phyloP scores from a whole-genome alignment of 2,329 filamentous ascomycete species.

The Arthroderma uncinatum region DNA sequence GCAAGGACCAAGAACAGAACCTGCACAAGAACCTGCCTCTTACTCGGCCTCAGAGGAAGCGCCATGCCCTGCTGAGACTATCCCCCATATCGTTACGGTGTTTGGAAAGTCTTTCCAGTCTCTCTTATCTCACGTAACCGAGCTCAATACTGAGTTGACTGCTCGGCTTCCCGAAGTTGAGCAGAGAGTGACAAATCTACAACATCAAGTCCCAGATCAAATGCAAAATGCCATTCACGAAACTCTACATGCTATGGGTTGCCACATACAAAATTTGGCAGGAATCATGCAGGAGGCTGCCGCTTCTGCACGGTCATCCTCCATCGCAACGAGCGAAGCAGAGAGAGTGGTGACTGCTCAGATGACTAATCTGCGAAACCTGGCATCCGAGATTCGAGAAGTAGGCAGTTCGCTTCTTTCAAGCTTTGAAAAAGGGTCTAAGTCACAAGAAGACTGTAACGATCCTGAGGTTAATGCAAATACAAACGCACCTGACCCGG shows the following conservation, averaged over 20 bases:
- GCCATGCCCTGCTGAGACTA: slow-evolving; percentile 8
- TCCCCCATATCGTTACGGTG: slow-evolving; percentile 20
- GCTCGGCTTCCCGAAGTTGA: slow-evolving; percentile 30
- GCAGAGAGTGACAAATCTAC: slow-evolving; percentile 26
- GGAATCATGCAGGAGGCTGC: slow-evolving; percentile 30
- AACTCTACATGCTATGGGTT: slow-evolving; percentile 28
- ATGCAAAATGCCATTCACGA: slow-evolving; percentile 27
- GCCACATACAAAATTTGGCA: slow-evolving; percentile 28
- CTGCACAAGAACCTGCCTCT: neutral
- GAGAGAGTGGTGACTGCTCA: slow-evolving; percentile 29
- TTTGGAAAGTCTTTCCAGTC: slow-evolving; percentile 26
- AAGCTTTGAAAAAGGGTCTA: slow-evolving; percentile 22
- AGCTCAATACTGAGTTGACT: slow-evolving; percentile 28
- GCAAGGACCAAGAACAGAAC: neutral
- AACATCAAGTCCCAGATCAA: slow-evolving; percentile 27
- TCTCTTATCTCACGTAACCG: slow-evolving; percentile 26
- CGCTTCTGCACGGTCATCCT: slow-evolving; percentile 25
- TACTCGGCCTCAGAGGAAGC: neutral
- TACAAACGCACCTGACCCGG: neutral
- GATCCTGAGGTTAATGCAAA: neutral
- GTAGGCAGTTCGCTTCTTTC: slow-evolving; percentile 30
- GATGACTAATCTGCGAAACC: slow-evolving; percentile 28
- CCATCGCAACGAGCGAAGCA: slow-evolving; percentile 27
- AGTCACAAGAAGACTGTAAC: neutral
- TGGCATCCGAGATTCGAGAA: slow-evolving; percentile 33